Percentiles rank a stretch among this genome's conserved stretches.
phyloP scores from a whole-genome alignment of 2,329 filamentous ascomycete species.

The Neopestalotiopsis sp. region DNA sequence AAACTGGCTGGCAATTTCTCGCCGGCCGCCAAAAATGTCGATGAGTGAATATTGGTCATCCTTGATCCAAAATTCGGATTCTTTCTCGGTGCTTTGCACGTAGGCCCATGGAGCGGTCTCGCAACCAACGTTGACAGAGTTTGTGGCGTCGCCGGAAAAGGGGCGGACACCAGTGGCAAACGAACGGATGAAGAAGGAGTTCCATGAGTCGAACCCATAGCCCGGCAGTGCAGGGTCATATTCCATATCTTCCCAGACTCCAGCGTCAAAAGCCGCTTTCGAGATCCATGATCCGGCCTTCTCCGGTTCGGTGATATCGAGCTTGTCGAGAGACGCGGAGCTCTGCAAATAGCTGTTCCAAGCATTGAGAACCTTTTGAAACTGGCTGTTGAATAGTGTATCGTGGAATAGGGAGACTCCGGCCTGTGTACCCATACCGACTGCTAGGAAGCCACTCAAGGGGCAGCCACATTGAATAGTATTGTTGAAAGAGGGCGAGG shows the following conservation, averaged over 20 bases:
- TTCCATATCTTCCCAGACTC: neutral
- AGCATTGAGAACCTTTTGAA: neutral
- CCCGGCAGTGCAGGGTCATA: neutral
- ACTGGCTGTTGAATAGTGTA: neutral
- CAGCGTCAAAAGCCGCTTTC: neutral
- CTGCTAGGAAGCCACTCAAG: neutral
- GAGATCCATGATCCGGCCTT: neutral
- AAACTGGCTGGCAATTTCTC: neutral
- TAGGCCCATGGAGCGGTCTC: neutral
- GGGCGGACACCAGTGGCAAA: neutral
- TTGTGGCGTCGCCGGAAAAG: neutral
- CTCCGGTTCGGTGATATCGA: neutral
- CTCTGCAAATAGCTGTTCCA: neutral
- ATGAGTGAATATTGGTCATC: neutral
- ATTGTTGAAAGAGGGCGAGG: neutral
- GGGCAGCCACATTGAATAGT: neutral
- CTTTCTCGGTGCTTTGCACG: neutral
- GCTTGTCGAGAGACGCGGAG: neutral
- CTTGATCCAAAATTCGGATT: neutral
- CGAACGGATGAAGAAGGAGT: neutral
- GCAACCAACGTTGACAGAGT: neutral
- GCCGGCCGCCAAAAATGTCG: neutral
- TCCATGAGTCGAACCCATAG: neutral
- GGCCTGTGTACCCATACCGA: neutral
- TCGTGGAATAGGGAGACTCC: neutral